Evolutionary conservation across 1,139 yeast genomes (phyloP), one percentile per base, ranked within the genome.

Genomic region (Blastobotrys raffinosifermentans): DNA sequence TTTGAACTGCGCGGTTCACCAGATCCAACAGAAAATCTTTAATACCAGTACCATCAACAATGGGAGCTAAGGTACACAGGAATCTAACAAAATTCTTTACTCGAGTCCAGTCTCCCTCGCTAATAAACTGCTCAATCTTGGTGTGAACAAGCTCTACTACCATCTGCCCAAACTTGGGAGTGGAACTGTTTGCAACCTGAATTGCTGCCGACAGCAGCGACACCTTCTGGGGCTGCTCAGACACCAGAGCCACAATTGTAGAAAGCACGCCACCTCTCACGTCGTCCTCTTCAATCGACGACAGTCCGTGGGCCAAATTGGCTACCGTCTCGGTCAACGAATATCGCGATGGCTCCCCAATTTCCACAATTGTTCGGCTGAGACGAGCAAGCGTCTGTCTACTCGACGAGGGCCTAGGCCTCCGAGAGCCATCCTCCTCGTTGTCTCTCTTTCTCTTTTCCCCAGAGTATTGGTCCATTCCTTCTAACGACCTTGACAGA

Each of bases 171-270:
- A 84, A 78, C 29, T 75, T 69, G 35, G 75, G 72, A 57, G 79
- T 79, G 46, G 73, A 73, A 11, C 82, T 69, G 60, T 82, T 80
- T 40, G 86, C 78, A 23, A 80, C 68, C 49, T 80, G 70, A 8
- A 89, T 64, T 47, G 86, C 69, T n/a, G 80, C 77, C 21, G 86
- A 73, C 43, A 89, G 63, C 17, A 81, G 74, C 18, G 79, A 75
- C 43, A 81, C 74, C 57, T 89, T 91, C 50, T 89, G 95, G 1
- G 97, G 97, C 60, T 89, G 96, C 60, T 91, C 98, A 29, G 73
- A 62, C 7, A 83, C 69, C 30, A 84, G 74, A 1, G 94, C 86
- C 43, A 71, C 70, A 21, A 86, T 60, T 1, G 87, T 82, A 37
- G 71, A 69, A 50, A 81, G 66, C 16, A 82, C 67, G 13, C 80